phyloP scores from a whole-genome alignment of 176 grass and related monocot genomes.

The Melocanna baccifera region DNA sequence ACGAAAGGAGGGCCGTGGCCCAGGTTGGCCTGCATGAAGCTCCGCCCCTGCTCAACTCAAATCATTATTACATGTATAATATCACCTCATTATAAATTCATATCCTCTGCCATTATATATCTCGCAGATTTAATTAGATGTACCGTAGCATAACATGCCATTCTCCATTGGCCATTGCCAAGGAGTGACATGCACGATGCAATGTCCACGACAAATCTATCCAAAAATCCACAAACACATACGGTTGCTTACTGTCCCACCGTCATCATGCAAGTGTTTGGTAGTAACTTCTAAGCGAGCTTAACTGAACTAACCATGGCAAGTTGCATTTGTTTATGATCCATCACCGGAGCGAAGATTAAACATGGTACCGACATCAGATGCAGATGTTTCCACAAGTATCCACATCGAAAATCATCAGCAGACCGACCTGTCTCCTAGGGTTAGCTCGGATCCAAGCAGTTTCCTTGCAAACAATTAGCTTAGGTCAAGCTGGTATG shows the following conservation, averaged over 20 bases:
- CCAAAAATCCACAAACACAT: not conserved
- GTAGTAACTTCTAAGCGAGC: not conserved
- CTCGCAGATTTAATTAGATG: not conserved
- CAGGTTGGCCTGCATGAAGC: too few species aligned
- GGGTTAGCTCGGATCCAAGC: conserved; percentile 24
- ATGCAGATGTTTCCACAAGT: conserved; percentile 50
- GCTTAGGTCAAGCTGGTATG: conserved; percentile 8
- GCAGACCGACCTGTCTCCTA: conserved; percentile 26
- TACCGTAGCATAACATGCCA: too few species aligned
- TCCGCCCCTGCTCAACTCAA: too few species aligned
- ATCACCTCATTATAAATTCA: not conserved
- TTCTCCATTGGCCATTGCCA: not conserved
- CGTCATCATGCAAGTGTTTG: not conserved
- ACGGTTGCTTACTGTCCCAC: not conserved
- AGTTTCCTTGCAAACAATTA: not conserved
- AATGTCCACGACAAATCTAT: not conserved
- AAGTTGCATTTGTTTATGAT: conserved; percentile 40
- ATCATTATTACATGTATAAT: not conserved
- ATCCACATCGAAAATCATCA: conserved; percentile 38
- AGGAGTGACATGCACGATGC: not conserved
- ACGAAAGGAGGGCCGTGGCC: too few species aligned
- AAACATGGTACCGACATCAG: conserved; percentile 44
- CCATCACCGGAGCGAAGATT: conserved; percentile 21
- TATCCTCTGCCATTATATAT: not conserved
- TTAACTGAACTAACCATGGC: not conserved